Evolutionary conservation across 2,329 filamentous ascomycete genomes (phyloP).

Genomic region (Penicillium fuscoglaucum): DNA sequence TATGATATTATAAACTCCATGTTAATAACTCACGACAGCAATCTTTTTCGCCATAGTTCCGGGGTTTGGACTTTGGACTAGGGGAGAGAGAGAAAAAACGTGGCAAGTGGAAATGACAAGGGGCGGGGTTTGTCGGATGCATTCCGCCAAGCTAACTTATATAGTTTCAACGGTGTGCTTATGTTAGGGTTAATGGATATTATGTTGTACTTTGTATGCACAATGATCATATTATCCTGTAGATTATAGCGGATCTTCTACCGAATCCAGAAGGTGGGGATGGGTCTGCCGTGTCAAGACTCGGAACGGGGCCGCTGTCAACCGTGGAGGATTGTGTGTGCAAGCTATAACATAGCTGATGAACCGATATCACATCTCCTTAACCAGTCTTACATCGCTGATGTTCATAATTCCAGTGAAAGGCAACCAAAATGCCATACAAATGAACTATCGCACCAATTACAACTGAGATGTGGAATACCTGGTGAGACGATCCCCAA

Average conservation of each 20-base stretch:
- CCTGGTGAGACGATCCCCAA: conserved; percentile 36
- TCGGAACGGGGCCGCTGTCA: neutral
- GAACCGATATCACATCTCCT: neutral
- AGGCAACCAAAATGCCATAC: neutral
- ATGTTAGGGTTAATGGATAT: neutral
- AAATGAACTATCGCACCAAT: conserved; percentile 11
- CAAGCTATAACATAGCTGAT: neutral
- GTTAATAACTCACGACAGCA: neutral
- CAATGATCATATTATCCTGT: neutral
- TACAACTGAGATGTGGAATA: conserved; percentile 37
- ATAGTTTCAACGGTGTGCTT: neutral
- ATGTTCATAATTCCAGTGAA: neutral
- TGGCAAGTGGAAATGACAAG: neutral
- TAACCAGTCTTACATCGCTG: neutral
- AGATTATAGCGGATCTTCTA: neutral
- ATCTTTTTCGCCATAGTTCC: neutral
- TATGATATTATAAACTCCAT: neutral
- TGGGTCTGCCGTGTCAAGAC: neutral
- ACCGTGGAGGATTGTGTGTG: neutral
- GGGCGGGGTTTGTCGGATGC: neutral
- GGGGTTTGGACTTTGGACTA: neutral
- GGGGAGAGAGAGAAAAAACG: neutral
- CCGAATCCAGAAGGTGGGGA: neutral
- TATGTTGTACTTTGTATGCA: too few relatives aligned
- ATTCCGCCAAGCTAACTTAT: neutral